Conservation (phyloP, 106 monocot genomes). For the Agapanthus africanus region DNA sequence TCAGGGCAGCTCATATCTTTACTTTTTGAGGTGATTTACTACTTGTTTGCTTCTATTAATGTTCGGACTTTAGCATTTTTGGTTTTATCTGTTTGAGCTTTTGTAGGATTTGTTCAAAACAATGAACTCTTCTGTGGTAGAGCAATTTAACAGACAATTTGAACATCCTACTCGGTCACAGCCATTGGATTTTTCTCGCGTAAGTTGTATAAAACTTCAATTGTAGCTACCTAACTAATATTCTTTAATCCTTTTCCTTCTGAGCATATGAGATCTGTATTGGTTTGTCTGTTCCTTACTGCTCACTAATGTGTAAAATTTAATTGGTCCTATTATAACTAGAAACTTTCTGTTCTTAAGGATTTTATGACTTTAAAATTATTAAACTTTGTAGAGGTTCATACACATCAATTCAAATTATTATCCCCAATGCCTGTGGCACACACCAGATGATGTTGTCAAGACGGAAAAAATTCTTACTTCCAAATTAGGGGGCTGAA, state of each 20-base stretch:
- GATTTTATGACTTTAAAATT: neutral
- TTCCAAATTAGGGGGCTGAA: neutral
- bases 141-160: slow-evolving; percentile 30
- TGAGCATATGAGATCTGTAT: neutral
- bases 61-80: neutral
- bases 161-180: slow-evolving; percentile 38
- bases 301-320: neutral
- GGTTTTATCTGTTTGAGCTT: slow-evolving; percentile 7
- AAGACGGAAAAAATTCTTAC: too few species aligned
- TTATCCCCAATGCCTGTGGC: neutral
- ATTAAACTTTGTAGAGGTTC: neutral
- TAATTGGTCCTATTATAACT: too few species aligned
- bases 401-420: neutral
- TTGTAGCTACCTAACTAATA: neutral
- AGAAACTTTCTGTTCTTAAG: too few species aligned
- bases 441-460: too few species aligned
- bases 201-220: slow-evolving; percentile 4
- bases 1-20: slow-evolving; percentile 91
- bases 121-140: slow-evolving; percentile 52
- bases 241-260: neutral
- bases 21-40: slow-evolving; percentile 74
- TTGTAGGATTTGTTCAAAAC: slow-evolving; percentile 91
- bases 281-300: neutral
- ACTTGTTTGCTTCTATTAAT: neutral
- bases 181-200: slow-evolving; percentile 28